Evolutionary conservation across 495 filamentous ascomycete genomes (phyloP).

Genomic region (Penicillium riverlandense): DNA sequence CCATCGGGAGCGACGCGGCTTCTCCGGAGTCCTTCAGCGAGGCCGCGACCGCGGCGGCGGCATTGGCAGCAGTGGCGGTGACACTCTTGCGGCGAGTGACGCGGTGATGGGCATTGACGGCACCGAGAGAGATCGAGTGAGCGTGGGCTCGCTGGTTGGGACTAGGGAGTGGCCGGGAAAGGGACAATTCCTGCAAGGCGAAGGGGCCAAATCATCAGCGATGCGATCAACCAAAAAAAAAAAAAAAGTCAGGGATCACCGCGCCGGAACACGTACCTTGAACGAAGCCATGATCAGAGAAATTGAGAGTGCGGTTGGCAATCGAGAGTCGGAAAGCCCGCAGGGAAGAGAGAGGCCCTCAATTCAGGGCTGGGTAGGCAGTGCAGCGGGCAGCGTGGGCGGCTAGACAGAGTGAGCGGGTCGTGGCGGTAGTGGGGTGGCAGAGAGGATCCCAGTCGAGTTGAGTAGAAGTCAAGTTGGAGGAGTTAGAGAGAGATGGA

Average conservation of each 20-base stretch:
- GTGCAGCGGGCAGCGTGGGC: slow-evolving; percentile 9
- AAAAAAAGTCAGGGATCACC: not conserved
- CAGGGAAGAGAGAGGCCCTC: slow-evolving; percentile 11
- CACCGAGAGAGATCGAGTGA: slow-evolving; percentile 71
- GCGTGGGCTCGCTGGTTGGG: slow-evolving; percentile 67
- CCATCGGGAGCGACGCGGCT: slow-evolving; percentile 25
- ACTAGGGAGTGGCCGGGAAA: slow-evolving; percentile 38
- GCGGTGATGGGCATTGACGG: slow-evolving; percentile 73
- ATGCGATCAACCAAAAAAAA: not conserved
- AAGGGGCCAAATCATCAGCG: slow-evolving; percentile 15
- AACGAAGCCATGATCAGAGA: slow-evolving; percentile 38
- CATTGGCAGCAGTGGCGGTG: slow-evolving; percentile 68
- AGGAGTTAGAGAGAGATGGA: slow-evolving; percentile 3
- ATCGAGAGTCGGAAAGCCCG: slow-evolving; percentile 29
- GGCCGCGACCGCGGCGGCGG: slow-evolving; percentile 67
- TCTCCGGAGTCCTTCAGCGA: slow-evolving; percentile 59
- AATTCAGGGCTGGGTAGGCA: slow-evolving; percentile 21
- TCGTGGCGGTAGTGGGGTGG: slow-evolving; percentile 2
- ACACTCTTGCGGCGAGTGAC: slow-evolving; percentile 92
- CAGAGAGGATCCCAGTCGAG: slow-evolving; percentile 1
- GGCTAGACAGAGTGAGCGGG: slow-evolving; percentile 1
- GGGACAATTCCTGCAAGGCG: slow-evolving; percentile 33
- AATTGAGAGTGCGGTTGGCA: slow-evolving; percentile 21
- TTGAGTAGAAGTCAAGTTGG: slow-evolving; percentile 1
- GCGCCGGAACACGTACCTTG: slow-evolving; percentile 24